Evolutionary conservation across 352 stramenopile genomes (phyloP).

Genomic region (Globisporangium carolinianum): DNA sequence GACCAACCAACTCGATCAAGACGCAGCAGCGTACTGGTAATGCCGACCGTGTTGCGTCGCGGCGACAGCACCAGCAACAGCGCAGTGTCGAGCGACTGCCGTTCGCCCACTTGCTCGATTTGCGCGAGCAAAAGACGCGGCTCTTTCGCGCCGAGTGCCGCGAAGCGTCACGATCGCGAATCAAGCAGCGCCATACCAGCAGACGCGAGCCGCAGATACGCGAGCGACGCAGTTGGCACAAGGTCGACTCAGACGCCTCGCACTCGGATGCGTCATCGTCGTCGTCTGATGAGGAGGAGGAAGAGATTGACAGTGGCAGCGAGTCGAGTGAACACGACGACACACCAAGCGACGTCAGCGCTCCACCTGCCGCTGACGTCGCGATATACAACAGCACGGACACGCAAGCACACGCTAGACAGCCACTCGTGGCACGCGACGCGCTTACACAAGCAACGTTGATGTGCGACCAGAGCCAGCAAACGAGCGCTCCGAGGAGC

Average conservation of each 20-base stretch:
- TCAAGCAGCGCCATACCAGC: not conserved
- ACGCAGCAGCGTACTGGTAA: not conserved
- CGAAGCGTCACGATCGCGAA: not conserved
- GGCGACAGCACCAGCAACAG: not conserved
- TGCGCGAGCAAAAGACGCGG: slow-evolving; percentile 11
- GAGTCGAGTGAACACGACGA: not conserved
- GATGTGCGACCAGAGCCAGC: slow-evolving; percentile 10
- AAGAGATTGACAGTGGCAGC: not conserved
- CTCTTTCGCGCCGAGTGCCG: slow-evolving; percentile 1
- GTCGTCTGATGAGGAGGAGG: not conserved
- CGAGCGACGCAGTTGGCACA: not conserved
- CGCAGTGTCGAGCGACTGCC: not conserved
- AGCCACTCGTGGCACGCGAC: not conserved
- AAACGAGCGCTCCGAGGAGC: slow-evolving; percentile 2
- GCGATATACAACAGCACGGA: too few relatives aligned
- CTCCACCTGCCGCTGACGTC: too few relatives aligned
- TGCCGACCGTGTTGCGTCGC: not conserved
- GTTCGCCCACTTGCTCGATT: slow-evolving; percentile 10
- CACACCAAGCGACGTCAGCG: not conserved
- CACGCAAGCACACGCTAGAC: too few relatives aligned
- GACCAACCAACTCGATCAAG: too few relatives aligned
- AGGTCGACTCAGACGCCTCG: not conserved
- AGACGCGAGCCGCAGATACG: not conserved
- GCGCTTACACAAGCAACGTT: slow-evolving; percentile 4
- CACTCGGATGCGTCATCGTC: not conserved